Percentiles rank a stretch among this genome's conserved stretches.
phyloP scores from a whole-genome alignment of 2,329 filamentous ascomycete species.

The Niveomyces coronatus region DNA sequence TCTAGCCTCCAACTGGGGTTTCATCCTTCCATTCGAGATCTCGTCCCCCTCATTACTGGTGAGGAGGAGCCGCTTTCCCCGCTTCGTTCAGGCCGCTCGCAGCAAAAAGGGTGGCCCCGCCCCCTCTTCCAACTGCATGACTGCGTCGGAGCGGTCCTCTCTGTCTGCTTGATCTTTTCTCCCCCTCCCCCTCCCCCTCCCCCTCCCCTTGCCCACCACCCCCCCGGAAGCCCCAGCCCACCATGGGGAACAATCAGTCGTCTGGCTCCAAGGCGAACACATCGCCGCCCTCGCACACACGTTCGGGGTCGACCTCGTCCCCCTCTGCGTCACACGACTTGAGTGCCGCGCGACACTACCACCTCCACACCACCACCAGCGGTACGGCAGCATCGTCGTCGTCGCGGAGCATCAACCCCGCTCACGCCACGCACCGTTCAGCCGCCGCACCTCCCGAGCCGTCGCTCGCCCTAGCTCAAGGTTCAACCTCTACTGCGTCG shows the following conservation, averaged over 20 bases:
- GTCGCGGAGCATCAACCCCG: conserved; percentile 40
- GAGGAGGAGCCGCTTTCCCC: conserved; percentile 1
- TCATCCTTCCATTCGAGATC: too few species aligned
- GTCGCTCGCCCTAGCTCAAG: conserved; percentile 50
- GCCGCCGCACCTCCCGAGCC: conserved; percentile 52
- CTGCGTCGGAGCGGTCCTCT: background rate
- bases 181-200: background rate
- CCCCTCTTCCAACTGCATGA: conserved; percentile 3
- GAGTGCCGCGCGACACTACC: background rate
- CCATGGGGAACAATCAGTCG: conserved; percentile 30
- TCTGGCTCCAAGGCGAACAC: conserved; percentile 27
- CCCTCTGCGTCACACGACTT: conserved; percentile 3
- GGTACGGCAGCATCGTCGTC: conserved; percentile 24
- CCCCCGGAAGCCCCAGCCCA: background rate
- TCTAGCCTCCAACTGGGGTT: too few species aligned
- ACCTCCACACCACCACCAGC: conserved; percentile 1
- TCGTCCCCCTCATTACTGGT: too few species aligned
- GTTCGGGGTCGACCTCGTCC: conserved; percentile 14
- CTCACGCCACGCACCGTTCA: conserved; percentile 44
- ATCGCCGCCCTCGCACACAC: conserved; percentile 17
- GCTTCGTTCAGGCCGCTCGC: background rate
- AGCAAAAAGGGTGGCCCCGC: background rate
- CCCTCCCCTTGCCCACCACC: background rate
- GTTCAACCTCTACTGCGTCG: conserved; percentile 39
- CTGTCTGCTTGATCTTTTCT: background rate